Percentiles rank a stretch among this genome's conserved stretches.
phyloP scores from a whole-genome alignment of 1,284 basidiomycete species.

The Sanghuangporus baumii region DNA sequence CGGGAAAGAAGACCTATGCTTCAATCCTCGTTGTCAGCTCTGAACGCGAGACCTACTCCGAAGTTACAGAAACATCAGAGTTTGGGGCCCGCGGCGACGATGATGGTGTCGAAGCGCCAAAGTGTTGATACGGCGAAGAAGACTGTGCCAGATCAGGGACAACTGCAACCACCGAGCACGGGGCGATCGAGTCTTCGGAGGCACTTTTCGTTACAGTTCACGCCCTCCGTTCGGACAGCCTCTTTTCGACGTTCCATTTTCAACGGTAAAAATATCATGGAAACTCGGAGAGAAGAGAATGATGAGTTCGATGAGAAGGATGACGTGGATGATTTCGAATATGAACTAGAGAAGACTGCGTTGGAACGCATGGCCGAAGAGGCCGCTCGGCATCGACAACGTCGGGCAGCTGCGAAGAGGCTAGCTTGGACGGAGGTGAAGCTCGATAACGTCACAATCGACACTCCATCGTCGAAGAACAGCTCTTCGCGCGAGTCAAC shows the following conservation, averaged over 20 bases:
- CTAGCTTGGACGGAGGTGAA: slow-evolving; percentile 27
- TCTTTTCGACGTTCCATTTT: not conserved
- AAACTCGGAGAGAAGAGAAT: not conserved
- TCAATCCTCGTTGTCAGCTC: not conserved
- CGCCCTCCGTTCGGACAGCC: slow-evolving; percentile 38
- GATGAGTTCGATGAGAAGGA: slow-evolving; percentile 17
- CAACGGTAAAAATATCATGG: not conserved
- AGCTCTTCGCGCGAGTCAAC: slow-evolving; percentile 18
- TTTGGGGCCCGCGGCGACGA: slow-evolving; percentile 11
- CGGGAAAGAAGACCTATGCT: not conserved
- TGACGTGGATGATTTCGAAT: slow-evolving; percentile 31
- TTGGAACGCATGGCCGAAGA: slow-evolving; percentile 33
- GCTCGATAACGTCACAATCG: slow-evolving; percentile 27
- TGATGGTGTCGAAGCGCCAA: slow-evolving; percentile 21
- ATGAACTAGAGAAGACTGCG: slow-evolving; percentile 38
- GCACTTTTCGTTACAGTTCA: slow-evolving; percentile 56
- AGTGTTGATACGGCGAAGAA: slow-evolving; percentile 1
- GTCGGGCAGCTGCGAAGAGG: slow-evolving; percentile 11
- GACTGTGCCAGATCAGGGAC: not conserved
- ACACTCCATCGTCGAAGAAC: slow-evolving; percentile 5
- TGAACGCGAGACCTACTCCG: not conserved
- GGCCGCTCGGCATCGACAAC: slow-evolving; percentile 27
- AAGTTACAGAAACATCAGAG: slow-evolving; percentile 22
- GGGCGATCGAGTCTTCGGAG: slow-evolving; percentile 23
- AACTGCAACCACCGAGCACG: not conserved